Conservation (phyloP, 225 moss, liverwort and hornwort genomes). For the Sphagnum contortum region DNA sequence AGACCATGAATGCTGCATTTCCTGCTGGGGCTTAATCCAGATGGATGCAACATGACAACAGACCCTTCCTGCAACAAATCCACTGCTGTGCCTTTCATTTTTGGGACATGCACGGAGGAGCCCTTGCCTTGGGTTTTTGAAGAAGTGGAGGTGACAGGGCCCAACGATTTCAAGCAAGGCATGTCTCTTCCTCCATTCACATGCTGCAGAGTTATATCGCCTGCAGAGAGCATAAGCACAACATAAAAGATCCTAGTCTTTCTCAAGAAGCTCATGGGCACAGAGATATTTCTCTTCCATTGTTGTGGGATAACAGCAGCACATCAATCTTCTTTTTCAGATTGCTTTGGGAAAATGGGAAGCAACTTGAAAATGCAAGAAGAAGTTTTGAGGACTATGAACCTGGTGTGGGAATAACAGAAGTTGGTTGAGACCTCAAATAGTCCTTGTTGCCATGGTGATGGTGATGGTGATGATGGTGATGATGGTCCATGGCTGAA, state of each 20-base stretch:
- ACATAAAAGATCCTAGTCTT: too few species aligned
- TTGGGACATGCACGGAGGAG: not conserved
- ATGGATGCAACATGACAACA: slow-evolving; percentile 7
- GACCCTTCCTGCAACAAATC: not conserved
- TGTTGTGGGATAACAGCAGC: too few species aligned
- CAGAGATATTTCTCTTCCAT: too few species aligned
- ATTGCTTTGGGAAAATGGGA: too few species aligned
- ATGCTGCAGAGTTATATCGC: not conserved
- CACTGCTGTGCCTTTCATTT: not conserved
- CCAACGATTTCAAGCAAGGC: slow-evolving; percentile 14
- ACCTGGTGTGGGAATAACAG: not conserved
- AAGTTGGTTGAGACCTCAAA: slow-evolving; percentile 2
- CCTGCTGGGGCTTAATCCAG: not conserved
- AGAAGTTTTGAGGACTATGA: not conserved
- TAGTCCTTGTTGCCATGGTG: not conserved
- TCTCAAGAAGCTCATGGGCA: not conserved
- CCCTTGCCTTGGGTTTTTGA: slow-evolving; percentile 1
- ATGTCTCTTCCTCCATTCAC: slow-evolving; percentile 9
- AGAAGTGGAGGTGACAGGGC: slow-evolving; percentile 18
- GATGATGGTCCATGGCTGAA: not conserved
- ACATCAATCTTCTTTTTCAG: too few species aligned
- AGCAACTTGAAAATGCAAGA: too few species aligned
- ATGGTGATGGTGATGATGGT: not conserved
- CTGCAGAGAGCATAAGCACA: not conserved
- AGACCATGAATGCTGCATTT: slow-evolving; percentile 1